phyloP scores from a whole-genome alignment of 257 asterid genomes.

The Jacaranda mimosifolia region DNA sequence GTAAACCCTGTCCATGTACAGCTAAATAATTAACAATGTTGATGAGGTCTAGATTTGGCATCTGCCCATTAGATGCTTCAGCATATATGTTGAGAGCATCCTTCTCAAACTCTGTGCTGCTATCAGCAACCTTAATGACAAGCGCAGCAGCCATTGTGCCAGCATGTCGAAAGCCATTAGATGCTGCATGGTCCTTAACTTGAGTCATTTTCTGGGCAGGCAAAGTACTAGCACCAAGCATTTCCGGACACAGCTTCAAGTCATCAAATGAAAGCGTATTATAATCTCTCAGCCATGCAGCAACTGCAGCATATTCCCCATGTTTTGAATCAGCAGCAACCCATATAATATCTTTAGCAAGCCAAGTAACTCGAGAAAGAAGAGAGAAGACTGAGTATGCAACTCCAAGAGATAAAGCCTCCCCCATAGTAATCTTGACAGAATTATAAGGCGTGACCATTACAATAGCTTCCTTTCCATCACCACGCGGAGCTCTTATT shows the following conservation, averaged over 20 bases:
- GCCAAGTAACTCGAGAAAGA: conserved; percentile 90
- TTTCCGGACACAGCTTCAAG: conserved; percentile 47
- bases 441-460: conserved; percentile 94
- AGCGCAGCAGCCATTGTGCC: conserved; percentile 99
- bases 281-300: conserved; percentile 92
- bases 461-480: conserved; percentile 96
- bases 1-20: conserved; percentile 85
- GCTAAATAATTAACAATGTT: conserved; percentile 92
- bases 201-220: conserved; percentile 31
- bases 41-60: conserved; percentile 96
- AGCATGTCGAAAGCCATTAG: conserved; percentile 80
- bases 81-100: conserved; percentile 83
- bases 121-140: conserved; percentile 82
- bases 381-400: conserved; percentile 86
- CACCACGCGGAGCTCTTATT: conserved; percentile 93
- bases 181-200: conserved; percentile 35
- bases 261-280: conserved; percentile 69
- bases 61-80: conserved; percentile 98
- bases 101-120: conserved; percentile 58
- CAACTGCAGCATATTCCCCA: conserved; percentile 89
- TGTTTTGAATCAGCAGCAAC: conserved; percentile 90
- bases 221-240: conserved; percentile 47
- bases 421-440: conserved; percentile 57
- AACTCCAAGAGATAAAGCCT: conserved; percentile 89
- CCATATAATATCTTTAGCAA: conserved; percentile 97